Percentiles rank a stretch among this genome's conserved stretches.
phyloP scores from a whole-genome alignment of 1,139 yeast genomes.

The Groenewaldozyma auringiensis region DNA sequence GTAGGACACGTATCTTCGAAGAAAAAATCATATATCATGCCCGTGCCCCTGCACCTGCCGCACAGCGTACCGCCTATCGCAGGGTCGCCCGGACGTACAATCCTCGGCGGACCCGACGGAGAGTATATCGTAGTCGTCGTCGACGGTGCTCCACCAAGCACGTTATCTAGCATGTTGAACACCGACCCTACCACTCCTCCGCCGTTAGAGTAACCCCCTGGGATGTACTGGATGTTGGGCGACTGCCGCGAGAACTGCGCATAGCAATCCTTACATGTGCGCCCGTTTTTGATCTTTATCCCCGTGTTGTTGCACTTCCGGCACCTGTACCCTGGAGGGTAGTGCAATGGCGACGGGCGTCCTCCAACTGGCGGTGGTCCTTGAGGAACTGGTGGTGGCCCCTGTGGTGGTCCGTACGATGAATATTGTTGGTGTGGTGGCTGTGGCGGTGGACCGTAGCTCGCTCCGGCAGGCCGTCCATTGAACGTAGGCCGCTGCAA shows the following conservation, averaged over 20 bases:
- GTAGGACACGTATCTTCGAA: slow-evolving; percentile 27
- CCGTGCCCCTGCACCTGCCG: slow-evolving; percentile 70
- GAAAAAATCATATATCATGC: slow-evolving; percentile 38
- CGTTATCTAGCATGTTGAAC: not conserved
- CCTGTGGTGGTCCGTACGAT: slow-evolving; percentile 8
- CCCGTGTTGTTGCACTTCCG: slow-evolving; percentile 74
- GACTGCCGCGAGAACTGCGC: slow-evolving; percentile 44
- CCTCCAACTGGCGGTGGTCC: slow-evolving; percentile 9
- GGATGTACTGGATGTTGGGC: slow-evolving; percentile 11
- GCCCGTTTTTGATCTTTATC: slow-evolving; percentile 53
- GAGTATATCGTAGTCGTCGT: not conserved
- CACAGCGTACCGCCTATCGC: slow-evolving; percentile 73
- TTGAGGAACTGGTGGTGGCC: slow-evolving; percentile 11
- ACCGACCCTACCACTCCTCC: not conserved
- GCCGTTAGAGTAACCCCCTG: slow-evolving; percentile 5
- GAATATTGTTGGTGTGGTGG: slow-evolving; percentile 6
- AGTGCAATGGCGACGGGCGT: slow-evolving; percentile 38
- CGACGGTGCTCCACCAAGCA: slow-evolving; percentile 1
- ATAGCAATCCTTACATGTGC: slow-evolving; percentile 68
- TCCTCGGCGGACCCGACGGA: slow-evolving; percentile 30
- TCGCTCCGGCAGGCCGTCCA: not conserved
- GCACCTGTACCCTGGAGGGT: slow-evolving; percentile 58
- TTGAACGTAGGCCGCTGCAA: not conserved
- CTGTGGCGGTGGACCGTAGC: slow-evolving; percentile 4
- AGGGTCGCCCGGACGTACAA: slow-evolving; percentile 76